These are phyloP conservation scores for Ogataea wickerhamii DNA, from an alignment of 805 yeast genomes.

Conservation along the genomic window DNA sequence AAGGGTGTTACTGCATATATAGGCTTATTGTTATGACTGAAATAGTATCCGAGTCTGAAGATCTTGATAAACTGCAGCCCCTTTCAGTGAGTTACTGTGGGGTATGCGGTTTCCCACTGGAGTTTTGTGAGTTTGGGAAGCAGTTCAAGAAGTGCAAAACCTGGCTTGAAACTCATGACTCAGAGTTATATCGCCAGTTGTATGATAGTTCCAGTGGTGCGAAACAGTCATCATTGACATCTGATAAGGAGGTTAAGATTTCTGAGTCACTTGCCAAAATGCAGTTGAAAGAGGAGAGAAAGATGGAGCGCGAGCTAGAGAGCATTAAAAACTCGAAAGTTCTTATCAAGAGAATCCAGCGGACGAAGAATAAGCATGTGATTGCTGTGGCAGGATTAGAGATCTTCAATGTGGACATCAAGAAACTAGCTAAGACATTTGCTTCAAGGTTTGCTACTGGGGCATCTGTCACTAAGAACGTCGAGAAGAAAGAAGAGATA, in stretches of 20 bases:
- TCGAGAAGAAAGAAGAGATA: constrained; percentile 88
- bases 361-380: constrained; percentile 85
- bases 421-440: constrained; percentile 86
- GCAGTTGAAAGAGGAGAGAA: constrained; percentile 82
- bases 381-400: constrained; percentile 86
- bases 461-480: constrained; percentile 84
- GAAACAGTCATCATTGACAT: constrained; percentile 47
- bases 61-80: constrained; percentile 13
- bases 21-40: too few relatives aligned
- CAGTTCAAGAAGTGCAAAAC: constrained; percentile 75
- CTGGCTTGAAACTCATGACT: constrained; percentile 66
- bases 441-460: constrained; percentile 96
- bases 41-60: constrained; percentile 3
- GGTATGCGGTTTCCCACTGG: constrained; percentile 82
- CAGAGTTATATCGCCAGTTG: constrained; percentile 52
- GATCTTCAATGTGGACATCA: constrained; percentile 82
- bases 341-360: constrained; percentile 77
- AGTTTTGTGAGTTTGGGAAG: constrained; percentile 89
- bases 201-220: constrained; percentile 61
- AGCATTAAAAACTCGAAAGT: constrained; percentile 79
- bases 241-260: constrained; percentile 79
- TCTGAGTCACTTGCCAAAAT: constrained; percentile 78
- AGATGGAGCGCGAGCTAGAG: constrained; percentile 78
- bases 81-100: constrained; percentile 62
- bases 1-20: too few relatives aligned